Evolutionary conservation across 2,329 filamentous ascomycete genomes (phyloP).

Genomic region (Ophiostoma tasmaniense): DNA sequence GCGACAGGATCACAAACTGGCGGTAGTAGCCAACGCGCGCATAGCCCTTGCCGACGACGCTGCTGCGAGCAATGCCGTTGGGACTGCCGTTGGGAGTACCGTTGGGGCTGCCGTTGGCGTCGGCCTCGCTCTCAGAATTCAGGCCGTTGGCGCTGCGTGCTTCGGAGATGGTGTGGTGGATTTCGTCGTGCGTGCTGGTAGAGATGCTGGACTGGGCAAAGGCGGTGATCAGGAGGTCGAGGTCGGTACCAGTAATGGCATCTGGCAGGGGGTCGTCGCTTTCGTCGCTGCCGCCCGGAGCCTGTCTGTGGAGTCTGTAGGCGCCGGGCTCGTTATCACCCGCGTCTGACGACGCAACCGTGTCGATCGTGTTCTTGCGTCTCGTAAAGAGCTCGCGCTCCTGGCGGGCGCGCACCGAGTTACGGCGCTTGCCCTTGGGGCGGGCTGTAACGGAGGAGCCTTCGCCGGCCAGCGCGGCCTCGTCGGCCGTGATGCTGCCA

Average conservation of each 20-base stretch:
- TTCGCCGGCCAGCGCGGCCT: slow-evolving; percentile 44
- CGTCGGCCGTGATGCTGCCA: slow-evolving; percentile 57
- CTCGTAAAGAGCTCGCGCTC: slow-evolving; percentile 86
- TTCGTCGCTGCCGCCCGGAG: slow-evolving; percentile 54
- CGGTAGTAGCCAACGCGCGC: slow-evolving; percentile 67
- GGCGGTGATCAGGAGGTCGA: slow-evolving; percentile 70
- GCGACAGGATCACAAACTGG: slow-evolving; percentile 84
- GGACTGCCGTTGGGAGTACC: slow-evolving; percentile 27
- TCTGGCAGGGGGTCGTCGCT: slow-evolving; percentile 52
- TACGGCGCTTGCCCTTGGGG: slow-evolving; percentile 60
- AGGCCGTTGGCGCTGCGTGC: slow-evolving; percentile 60
- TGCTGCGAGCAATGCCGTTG: slow-evolving; percentile 35
- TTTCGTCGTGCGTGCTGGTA: slow-evolving; percentile 65
- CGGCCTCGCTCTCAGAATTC: slow-evolving; percentile 28
- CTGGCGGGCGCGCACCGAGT: slow-evolving; percentile 78
- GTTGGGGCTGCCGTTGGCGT: slow-evolving; percentile 1
- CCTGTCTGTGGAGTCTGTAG: slow-evolving; percentile 44
- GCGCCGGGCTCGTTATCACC: slow-evolving; percentile 44
- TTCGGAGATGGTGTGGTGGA: slow-evolving; percentile 55
- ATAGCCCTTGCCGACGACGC: slow-evolving; percentile 68
- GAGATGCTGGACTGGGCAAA: slow-evolving; percentile 76
- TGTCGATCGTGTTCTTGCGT: slow-evolving; percentile 57
- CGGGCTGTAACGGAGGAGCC: slow-evolving; percentile 46
- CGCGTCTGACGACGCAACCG: slow-evolving; percentile 52
- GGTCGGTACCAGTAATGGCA: slow-evolving; percentile 60